phyloP scores from a whole-genome alignment of 441 rosid genomes.

The Gossypium davidsonii region DNA sequence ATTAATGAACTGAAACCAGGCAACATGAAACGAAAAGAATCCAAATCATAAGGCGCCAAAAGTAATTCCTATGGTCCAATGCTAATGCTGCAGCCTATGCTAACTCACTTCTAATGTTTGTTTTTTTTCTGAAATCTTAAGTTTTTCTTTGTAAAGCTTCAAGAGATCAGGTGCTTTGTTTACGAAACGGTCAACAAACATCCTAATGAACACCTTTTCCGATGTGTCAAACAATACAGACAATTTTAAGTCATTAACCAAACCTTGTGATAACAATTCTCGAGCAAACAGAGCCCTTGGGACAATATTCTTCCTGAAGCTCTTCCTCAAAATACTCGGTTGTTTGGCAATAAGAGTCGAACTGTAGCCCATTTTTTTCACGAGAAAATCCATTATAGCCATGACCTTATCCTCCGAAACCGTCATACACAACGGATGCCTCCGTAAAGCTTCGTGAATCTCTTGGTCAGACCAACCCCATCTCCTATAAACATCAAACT shows the following conservation, averaged over 20 bases:
- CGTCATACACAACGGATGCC: conserved; percentile 8
- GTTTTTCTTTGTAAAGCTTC: conserved; percentile 13
- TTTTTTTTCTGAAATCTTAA: neutral
- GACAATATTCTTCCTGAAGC: conserved; percentile 21
- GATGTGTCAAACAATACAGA: neutral
- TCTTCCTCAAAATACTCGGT: neutral
- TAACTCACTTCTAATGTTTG: neutral
- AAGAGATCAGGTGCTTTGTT: conserved; percentile 14
- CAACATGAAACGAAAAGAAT: neutral
- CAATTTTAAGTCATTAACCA: neutral
- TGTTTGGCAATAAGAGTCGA: neutral
- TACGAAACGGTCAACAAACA: neutral
- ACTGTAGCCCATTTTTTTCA: conserved; percentile 13
- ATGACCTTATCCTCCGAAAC: conserved; percentile 17
- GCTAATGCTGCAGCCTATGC: neutral
- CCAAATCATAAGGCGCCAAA: neutral
- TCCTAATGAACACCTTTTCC: conserved; percentile 3
- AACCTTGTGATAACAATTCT: conserved; percentile 17
- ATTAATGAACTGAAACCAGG: neutral
- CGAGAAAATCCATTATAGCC: conserved; percentile 14
- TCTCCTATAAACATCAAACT: conserved; percentile 11
- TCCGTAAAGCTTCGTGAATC: conserved; percentile 9
- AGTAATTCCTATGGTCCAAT: neutral
- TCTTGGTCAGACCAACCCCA: conserved; percentile 30
- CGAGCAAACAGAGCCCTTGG: conserved; percentile 18